Conservation (phyloP, 2,329 filamentous ascomycete genomes). For the Zymoseptoria brevis region DNA sequence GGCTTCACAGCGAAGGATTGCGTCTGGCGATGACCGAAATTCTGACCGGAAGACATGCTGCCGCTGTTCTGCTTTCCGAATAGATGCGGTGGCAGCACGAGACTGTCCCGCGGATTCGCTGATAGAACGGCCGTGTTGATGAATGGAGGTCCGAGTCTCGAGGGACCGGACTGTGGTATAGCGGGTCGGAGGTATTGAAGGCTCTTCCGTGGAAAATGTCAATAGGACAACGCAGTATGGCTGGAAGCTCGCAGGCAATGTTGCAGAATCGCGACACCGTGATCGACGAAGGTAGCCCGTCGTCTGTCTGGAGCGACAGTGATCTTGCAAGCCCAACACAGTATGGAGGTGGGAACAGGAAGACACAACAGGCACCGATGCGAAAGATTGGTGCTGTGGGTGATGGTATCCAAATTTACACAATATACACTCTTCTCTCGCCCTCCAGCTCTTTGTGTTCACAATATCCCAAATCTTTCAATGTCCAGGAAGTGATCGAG, state of each 20-base stretch:
- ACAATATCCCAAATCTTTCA: not conserved
- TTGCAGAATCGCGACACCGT: not conserved
- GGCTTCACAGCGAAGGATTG: slow-evolving; percentile 66
- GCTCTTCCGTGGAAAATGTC: not conserved
- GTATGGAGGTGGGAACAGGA: not conserved
- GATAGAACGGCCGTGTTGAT: slow-evolving; percentile 77
- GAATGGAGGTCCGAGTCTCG: slow-evolving; percentile 16
- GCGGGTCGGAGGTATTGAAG: not conserved
- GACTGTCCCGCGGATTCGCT: slow-evolving; percentile 69
- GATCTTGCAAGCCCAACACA: not conserved
- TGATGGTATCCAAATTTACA: not conserved
- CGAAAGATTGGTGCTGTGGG: not conserved
- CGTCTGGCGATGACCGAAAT: slow-evolving; percentile 45
- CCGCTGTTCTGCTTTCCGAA: slow-evolving; percentile 89
- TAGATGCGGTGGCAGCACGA: slow-evolving; percentile 74
- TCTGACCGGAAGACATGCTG: slow-evolving; percentile 50
- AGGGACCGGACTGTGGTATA: slow-evolving; percentile 14
- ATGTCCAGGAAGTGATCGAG: not conserved
- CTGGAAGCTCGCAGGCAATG: not conserved
- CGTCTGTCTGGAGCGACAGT: not conserved
- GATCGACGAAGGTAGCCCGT: not conserved
- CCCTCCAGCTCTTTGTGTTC: not conserved
- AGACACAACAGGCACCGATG: not conserved
- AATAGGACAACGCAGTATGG: too few species aligned
- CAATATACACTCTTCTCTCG: not conserved